phyloP scores from a whole-genome alignment of 257 asterid genomes.

The Dorcoceras hygrometricum region DNA sequence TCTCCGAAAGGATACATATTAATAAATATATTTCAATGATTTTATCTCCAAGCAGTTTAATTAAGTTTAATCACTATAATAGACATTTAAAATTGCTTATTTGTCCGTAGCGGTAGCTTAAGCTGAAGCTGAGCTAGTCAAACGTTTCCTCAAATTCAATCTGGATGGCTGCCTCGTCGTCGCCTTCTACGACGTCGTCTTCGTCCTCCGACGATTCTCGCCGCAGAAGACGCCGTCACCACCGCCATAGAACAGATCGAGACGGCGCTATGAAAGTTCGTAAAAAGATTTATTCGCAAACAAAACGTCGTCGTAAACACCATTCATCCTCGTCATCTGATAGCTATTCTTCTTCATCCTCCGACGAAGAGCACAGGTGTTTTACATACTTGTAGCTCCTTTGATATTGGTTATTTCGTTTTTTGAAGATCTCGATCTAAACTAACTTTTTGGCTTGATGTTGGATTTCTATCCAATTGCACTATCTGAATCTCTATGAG shows the following conservation, averaged over 20 bases:
- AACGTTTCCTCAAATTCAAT: neutral
- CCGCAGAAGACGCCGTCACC: constrained; percentile 47
- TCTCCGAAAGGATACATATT: too few relatives aligned
- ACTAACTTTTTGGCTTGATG: neutral
- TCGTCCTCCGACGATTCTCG: constrained; percentile 50
- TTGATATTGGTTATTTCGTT: constrained; percentile 4
- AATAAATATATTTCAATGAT: too few relatives aligned
- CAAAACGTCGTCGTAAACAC: constrained; percentile 69
- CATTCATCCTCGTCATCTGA: constrained; percentile 70
- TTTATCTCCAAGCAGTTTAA: too few relatives aligned
- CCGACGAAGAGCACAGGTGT: constrained; percentile 66
- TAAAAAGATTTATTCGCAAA: constrained; percentile 60
- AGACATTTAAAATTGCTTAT: too few relatives aligned
- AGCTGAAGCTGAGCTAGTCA: too few relatives aligned
- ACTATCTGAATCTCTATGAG: neutral
- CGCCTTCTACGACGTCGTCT: constrained; percentile 46
- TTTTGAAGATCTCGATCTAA: constrained; percentile 24
- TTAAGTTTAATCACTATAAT: too few relatives aligned
- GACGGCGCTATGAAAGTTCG: constrained; percentile 51
- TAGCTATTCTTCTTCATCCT: constrained; percentile 49
- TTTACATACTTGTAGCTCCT: neutral
- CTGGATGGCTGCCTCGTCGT: constrained; percentile 61
- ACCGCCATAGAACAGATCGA: constrained; percentile 34
- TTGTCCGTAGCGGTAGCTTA: too few relatives aligned
- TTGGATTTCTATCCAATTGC: constrained; percentile 2